phyloP scores from a whole-genome alignment of 805 yeast species.

The Yamadazyma phyllophila region DNA sequence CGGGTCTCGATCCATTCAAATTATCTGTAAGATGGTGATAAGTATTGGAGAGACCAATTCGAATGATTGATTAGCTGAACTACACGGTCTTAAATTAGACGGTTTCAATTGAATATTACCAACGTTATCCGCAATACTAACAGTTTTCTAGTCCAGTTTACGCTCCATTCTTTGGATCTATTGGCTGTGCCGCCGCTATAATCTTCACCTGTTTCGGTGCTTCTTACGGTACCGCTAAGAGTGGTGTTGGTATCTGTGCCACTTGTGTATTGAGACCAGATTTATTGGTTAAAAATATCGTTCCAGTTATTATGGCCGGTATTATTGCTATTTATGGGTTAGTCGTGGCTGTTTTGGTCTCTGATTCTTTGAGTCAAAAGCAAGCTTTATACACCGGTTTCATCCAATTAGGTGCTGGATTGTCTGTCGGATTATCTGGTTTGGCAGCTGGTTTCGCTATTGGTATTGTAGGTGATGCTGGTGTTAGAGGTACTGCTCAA shows the following conservation, averaged over 20 bases:
- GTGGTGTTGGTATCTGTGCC: slow-evolving; percentile 99
- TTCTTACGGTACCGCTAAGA: slow-evolving; percentile 97
- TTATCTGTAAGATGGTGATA: too few relatives aligned
- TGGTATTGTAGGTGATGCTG: slow-evolving; percentile 99
- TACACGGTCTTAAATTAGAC: not conserved
- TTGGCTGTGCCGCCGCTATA: slow-evolving; percentile 99
- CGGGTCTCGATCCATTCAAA: too few relatives aligned
- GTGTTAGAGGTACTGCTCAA: slow-evolving; percentile 97
- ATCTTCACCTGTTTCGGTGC: slow-evolving; percentile 99
- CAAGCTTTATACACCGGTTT: slow-evolving; percentile 96
- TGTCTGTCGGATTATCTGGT: slow-evolving; percentile 95
- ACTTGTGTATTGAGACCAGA: slow-evolving; percentile 98
- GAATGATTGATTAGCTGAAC: not conserved
- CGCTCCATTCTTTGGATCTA: slow-evolving; percentile 97
- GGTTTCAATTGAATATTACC: not conserved
- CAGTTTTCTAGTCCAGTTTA: slow-evolving; percentile 58
- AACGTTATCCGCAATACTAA: slow-evolving; percentile 14
- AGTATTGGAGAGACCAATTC: too few relatives aligned
- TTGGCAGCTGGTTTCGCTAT: slow-evolving; percentile 98
- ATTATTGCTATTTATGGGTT: slow-evolving; percentile 97
- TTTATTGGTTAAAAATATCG: slow-evolving; percentile 85
- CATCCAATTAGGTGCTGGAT: slow-evolving; percentile 97
- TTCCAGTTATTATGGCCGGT: slow-evolving; percentile 99
- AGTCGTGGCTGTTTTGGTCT: slow-evolving; percentile 92
- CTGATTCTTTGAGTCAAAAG: slow-evolving; percentile 82